phyloP scores from a whole-genome alignment of 495 filamentous ascomycete genomes.

The Xanthoparmelia taractica region DNA sequence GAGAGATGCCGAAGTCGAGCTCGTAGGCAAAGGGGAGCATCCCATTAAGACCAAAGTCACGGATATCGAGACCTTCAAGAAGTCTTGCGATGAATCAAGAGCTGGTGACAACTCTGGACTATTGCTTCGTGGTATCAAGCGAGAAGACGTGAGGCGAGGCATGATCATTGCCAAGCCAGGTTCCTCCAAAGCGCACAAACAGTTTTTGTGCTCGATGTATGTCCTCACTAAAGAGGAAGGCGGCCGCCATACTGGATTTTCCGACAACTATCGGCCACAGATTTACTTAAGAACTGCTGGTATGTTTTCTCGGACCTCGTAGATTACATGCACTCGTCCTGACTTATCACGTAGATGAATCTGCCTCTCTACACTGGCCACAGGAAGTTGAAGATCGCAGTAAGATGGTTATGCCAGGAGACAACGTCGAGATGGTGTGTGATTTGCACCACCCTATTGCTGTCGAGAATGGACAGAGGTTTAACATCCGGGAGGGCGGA shows the following conservation, averaged over 20 bases:
- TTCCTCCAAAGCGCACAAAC: conserved; percentile 66
- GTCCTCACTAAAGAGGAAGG: conserved; percentile 96
- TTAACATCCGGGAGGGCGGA: conserved; percentile 83
- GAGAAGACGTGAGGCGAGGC: conserved; percentile 86
- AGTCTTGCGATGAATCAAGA: conserved; percentile 85
- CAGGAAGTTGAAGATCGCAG: conserved; percentile 60
- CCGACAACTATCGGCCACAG: conserved; percentile 89
- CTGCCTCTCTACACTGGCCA: conserved; percentile 72
- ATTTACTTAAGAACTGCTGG: conserved; percentile 88
- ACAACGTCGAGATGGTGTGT: conserved; percentile 95
- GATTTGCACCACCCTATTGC: conserved; percentile 73
- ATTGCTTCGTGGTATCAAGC: conserved; percentile 84
- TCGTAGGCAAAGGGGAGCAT: conserved; percentile 65
- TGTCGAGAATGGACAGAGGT: conserved; percentile 79
- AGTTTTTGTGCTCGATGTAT: conserved; percentile 94
- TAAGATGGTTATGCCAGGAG: conserved; percentile 89
- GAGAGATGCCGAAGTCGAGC: conserved; percentile 86
- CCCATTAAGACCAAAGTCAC: conserved; percentile 97
- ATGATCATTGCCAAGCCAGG: conserved; percentile 85
- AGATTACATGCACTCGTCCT: neutral
- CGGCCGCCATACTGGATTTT: conserved; percentile 90
- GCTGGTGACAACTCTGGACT: conserved; percentile 99
- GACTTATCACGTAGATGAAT: conserved; percentile 51
- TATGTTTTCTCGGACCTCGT: conserved; percentile 30
- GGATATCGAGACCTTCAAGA: conserved; percentile 99